phyloP scores from a whole-genome alignment of 768 basidiomycete genomes.

The Rhizopogon vulgaris region DNA sequence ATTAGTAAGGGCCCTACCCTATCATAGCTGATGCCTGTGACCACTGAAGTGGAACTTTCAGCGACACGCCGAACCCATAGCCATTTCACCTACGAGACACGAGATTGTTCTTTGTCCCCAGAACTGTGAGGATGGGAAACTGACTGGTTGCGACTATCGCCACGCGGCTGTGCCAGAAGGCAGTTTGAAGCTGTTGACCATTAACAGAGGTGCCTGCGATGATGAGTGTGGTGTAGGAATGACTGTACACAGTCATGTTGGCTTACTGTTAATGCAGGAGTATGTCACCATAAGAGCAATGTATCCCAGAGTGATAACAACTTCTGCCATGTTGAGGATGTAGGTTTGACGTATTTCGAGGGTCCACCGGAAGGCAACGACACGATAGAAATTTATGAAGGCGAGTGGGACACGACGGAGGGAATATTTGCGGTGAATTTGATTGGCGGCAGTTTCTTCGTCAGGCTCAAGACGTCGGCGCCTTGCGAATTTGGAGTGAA shows the following conservation, averaged over 20 bases:
- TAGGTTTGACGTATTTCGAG: conserved; percentile 28
- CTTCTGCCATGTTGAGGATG: conserved; percentile 35
- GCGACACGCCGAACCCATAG: not conserved
- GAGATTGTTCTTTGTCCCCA: conserved; percentile 38
- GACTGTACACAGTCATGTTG: not conserved
- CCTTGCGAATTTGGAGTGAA: conserved; percentile 11
- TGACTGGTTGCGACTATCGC: conserved; percentile 29
- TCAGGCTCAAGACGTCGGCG: conserved; percentile 3
- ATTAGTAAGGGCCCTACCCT: conserved; percentile 7
- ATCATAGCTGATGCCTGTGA: conserved; percentile 18
- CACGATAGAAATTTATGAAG: conserved; percentile 27
- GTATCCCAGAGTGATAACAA: conserved; percentile 32
- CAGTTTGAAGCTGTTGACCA: conserved; percentile 15
- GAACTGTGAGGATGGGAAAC: conserved; percentile 33
- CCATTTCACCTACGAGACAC: conserved; percentile 11
- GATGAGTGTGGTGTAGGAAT: not conserved
- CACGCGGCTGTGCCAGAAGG: conserved; percentile 28
- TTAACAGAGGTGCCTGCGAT: conserved; percentile 15
- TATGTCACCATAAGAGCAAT: conserved; percentile 30
- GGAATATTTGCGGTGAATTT: conserved; percentile 5
- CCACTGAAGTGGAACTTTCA: conserved; percentile 6
- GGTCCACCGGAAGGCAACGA: conserved; percentile 30
- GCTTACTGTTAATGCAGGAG: conserved; percentile 32
- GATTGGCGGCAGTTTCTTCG: conserved; percentile 1
- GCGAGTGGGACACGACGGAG: conserved; percentile 23